Conservation (phyloP, 179 eudicot genomes). For the Actinidia polygama region DNA sequence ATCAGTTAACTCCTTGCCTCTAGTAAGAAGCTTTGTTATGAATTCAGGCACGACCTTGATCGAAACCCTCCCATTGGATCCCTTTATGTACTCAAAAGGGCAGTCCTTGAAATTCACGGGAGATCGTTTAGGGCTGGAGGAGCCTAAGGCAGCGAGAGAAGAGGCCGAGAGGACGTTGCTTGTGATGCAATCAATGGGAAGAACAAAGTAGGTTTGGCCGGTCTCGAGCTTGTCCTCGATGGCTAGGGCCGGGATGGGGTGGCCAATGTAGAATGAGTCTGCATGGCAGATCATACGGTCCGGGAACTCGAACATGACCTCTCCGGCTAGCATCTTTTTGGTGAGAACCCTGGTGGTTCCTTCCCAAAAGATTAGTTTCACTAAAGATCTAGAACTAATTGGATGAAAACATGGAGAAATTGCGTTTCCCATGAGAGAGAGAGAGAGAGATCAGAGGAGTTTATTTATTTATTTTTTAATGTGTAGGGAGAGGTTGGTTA, state of each 20-base stretch:
- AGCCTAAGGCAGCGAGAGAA: slow-evolving; percentile 46
- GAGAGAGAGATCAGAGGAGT: no score
- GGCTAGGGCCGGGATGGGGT: slow-evolving; percentile 62
- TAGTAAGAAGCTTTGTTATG: slow-evolving; percentile 43
- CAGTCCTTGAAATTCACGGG: slow-evolving; percentile 36
- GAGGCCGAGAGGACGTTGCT: slow-evolving; percentile 55
- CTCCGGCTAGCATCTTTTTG: slow-evolving; percentile 62
- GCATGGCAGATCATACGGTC: slow-evolving; percentile 81
- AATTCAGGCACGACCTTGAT: slow-evolving; percentile 79
- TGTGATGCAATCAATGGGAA: slow-evolving; percentile 69
- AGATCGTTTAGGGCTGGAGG: slow-evolving; percentile 25
- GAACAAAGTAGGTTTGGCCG: slow-evolving; percentile 71
- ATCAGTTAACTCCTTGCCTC: slow-evolving; percentile 16
- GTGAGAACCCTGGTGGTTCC: slow-evolving; percentile 57
- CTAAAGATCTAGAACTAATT: slow-evolving; percentile 17
- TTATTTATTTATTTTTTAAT: no score
- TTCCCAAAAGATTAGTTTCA: slow-evolving; percentile 60
- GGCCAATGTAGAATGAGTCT: slow-evolving; percentile 83
- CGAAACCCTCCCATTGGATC: slow-evolving; percentile 62
- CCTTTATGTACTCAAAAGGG: slow-evolving; percentile 78
- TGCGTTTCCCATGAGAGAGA: slow-evolving; percentile 38
- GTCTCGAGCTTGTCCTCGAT: slow-evolving; percentile 59
- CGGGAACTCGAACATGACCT: slow-evolving; percentile 92
- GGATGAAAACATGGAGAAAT: slow-evolving; percentile 23
- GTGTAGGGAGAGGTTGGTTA: no score